Percentiles rank a stretch among this genome's conserved stretches.
Evolutionary conservation across 805 yeast genomes (phyloP).

Genomic region (Metschnikowia kunwiensis): DNA sequence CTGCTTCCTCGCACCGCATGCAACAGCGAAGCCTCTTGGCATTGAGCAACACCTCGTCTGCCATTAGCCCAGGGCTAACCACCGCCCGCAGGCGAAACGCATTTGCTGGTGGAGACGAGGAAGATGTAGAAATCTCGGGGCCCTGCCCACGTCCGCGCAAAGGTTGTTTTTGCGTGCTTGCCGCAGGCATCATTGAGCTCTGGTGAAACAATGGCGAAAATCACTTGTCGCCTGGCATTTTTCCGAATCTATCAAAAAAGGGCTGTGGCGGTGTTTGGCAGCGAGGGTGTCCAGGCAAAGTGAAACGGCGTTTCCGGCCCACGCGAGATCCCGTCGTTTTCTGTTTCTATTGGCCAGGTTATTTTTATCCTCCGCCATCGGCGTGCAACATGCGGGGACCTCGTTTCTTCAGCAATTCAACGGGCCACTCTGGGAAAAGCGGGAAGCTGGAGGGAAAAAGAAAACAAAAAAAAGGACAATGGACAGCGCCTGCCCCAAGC

Average conservation of each 20-base stretch:
- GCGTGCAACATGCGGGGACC: constrained; percentile 5
- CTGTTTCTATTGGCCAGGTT: constrained; percentile 1
- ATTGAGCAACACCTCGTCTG: too few species aligned
- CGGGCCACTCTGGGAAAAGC: too few species aligned
- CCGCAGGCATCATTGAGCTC: constrained; percentile 4
- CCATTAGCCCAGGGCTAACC: too few species aligned
- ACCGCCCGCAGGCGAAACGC: too few species aligned
- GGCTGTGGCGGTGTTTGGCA: constrained; percentile 4
- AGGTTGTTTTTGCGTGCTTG: constrained; percentile 1
- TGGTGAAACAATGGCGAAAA: constrained; percentile 3
- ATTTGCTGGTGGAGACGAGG: too few species aligned
- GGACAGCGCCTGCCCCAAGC: too few species aligned
- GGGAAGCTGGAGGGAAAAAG: too few species aligned
- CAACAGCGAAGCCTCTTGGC: too few species aligned
- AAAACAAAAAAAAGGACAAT: too few species aligned
- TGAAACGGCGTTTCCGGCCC: constrained; percentile 10
- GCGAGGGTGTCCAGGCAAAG: neutral
- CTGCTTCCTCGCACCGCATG: constrained; percentile 7
- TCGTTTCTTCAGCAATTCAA: too few species aligned
- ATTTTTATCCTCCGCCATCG: constrained; percentile 2
- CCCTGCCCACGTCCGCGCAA: constrained; percentile 2
- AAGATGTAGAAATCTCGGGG: too few species aligned
- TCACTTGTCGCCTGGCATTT: constrained; percentile 5
- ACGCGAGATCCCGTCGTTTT: constrained; percentile 2
- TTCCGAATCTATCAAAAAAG: constrained; percentile 7